Evolutionary conservation across 495 filamentous ascomycete genomes (phyloP), one percentile per base, ranked within the genome.

Genomic region (Viridothelium virens): DNA sequence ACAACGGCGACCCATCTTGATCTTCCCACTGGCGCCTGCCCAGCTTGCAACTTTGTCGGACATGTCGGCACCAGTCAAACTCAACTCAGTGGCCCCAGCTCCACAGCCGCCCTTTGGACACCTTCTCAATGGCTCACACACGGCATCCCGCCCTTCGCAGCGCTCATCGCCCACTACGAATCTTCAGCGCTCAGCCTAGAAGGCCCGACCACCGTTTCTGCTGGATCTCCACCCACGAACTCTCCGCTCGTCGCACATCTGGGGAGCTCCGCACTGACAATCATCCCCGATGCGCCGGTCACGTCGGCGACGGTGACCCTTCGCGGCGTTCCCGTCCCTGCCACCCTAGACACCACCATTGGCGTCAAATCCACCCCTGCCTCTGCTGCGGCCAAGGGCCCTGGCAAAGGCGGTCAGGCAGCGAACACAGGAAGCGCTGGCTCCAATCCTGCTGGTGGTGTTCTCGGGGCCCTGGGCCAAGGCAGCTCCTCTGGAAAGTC

Each of bases 111-210:
- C 48, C 9, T 53, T 5, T 59, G 53, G 53, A 59, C 53, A 18
- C 25, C 53, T 9, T 3, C 25, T 10, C 10, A 33, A 6, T 33
- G 11, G 11, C 53, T 59, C 53, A 36, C 25, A 1, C 41, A 56
- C 14, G 41, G 47, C 33, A 3, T 41, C 1, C 25, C 34, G 25
- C 34, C 61, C n/a, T 63, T 63, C 61, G 7, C 34, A 5, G 61
- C 61, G 1, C 37, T 41, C 37, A 63, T 63, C 61, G 61, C 38
- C n/a, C 61, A 63, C 18, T 41, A 41, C 38, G 61, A 63, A 37
- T 63, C 61, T 63, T 41, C 61, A 10, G 61, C 61, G 18, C 31
- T 59, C 3, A 59, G 25, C 18, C 31, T 59, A 7, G 53, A 59
- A 59, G 53, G 53, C n/a, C 53, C 53, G 9, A 59, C 53, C 25